Evolutionary conservation across 495 filamentous ascomycete genomes (phyloP).

Genomic region (Daldinia concentrica): DNA sequence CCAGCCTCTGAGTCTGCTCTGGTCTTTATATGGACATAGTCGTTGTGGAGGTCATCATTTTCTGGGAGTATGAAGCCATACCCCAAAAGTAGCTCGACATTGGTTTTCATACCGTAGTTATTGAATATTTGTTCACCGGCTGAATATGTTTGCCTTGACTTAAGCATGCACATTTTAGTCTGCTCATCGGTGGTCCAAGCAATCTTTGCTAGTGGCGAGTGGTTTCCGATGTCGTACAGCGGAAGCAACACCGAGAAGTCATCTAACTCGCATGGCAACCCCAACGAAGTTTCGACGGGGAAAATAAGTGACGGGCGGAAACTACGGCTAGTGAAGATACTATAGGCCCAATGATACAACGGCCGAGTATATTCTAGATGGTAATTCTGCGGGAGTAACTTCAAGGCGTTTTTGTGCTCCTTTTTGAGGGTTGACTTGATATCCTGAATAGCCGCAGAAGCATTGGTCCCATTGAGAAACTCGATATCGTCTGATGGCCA

Average conservation of each 20-base stretch:
- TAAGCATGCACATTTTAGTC: slow-evolving; percentile 31
- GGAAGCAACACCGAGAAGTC: slow-evolving; percentile 64
- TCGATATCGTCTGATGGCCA: slow-evolving; percentile 57
- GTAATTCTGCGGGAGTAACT: slow-evolving; percentile 48
- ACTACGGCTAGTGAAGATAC: slow-evolving; percentile 63
- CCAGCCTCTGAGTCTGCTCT: slow-evolving; percentile 43
- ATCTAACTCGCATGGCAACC: slow-evolving; percentile 46
- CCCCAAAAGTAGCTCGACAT: slow-evolving; percentile 61
- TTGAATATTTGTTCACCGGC: slow-evolving; percentile 58
- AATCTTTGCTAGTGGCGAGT: slow-evolving; percentile 55
- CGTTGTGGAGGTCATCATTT: slow-evolving; percentile 54
- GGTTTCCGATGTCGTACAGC: slow-evolving; percentile 63
- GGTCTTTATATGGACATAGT: slow-evolving; percentile 59
- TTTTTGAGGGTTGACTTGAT: slow-evolving; percentile 52
- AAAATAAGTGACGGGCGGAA: slow-evolving; percentile 60
- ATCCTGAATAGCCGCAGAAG: slow-evolving; percentile 55
- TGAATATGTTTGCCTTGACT: slow-evolving; percentile 35
- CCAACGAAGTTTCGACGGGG: slow-evolving; percentile 34
- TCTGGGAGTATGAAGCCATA: slow-evolving; percentile 62
- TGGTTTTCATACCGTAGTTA: slow-evolving; percentile 64
- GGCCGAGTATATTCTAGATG: slow-evolving; percentile 51
- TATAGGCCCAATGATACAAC: slow-evolving; percentile 65
- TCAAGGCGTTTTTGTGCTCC: slow-evolving; percentile 57
- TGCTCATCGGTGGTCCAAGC: slow-evolving; percentile 50
- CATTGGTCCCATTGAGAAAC: slow-evolving; percentile 61